Evolutionary conservation across 164 flowering plant genomes (phyloP), one percentile per base, ranked within the genome.

Genomic region (Tetrastigma voinierianum): DNA sequence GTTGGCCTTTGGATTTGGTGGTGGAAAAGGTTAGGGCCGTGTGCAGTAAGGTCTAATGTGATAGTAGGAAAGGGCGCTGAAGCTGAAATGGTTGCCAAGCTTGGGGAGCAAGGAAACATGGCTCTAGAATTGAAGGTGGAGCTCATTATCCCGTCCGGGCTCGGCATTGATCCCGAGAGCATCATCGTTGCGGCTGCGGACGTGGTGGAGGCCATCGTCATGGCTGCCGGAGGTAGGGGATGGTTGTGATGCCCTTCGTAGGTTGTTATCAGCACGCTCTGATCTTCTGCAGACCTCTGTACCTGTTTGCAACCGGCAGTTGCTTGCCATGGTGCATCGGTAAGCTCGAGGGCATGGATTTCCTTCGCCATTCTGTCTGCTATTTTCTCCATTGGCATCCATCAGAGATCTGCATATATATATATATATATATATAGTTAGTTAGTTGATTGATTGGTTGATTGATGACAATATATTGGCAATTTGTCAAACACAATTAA

Each of bases 241-340:
- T 91, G 97, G 77, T 87, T 91, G 83, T 91, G 97, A 14, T 80
- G 81, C 23, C 97, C 95, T 67, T 91, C 95, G 51, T 91, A 91
- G 1, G 96, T 87, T 0, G 97, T 89, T 32, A 86, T 78, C 13
- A 87, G 77, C 11, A 90, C 78, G 11, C 81, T 72, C 67, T 65
- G 64, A 60, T 92, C 97, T 63, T 92, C 96, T 0, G 93, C 90
- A 67, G 93, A 90, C 67, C 96, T 78, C 73, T 92, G 96, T 14
- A 90, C 93, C 97, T 91, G 17, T 47, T n/a, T n/a, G n/a, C n/a
- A n/a, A n/a, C n/a, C n/a, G 16, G 74, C 75, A 10, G 76, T 45
- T 2, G n/a, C n/a, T 45, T 2, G 77, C 79, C 74, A 85, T 80
- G 9, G 86, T 82, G 75, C 88, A 85, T 23, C 88, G 88, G 40